These are phyloP conservation scores for Pyricularia pennisetigena DNA, from an alignment of 2,329 filamentous ascomycete species.

Conservation along the genomic window DNA sequence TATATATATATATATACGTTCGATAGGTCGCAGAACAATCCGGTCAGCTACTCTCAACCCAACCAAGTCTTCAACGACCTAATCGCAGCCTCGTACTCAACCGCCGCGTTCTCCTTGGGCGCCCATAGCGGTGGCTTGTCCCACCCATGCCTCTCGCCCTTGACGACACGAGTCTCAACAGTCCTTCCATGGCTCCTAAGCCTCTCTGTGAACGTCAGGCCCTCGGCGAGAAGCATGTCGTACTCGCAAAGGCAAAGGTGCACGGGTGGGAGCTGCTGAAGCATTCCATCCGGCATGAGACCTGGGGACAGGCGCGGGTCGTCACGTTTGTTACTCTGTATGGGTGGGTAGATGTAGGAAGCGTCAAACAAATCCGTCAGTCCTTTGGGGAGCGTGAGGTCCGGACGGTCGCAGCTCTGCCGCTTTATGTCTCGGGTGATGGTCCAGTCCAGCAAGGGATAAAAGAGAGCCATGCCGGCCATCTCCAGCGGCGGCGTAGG, in stretches of 20 bases:
- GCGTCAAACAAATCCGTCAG: slow-evolving; percentile 55
- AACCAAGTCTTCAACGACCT: slow-evolving; percentile 29
- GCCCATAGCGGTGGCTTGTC: slow-evolving; percentile 34
- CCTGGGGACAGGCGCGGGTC: slow-evolving; percentile 47
- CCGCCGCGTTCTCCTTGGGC: slow-evolving; percentile 30
- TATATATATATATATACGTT: not conserved
- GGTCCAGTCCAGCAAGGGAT: slow-evolving; percentile 54
- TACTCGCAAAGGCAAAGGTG: slow-evolving; percentile 18
- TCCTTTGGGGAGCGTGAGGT: slow-evolving; percentile 45
- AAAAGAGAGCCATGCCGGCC: slow-evolving; percentile 46
- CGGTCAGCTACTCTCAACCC: not conserved
- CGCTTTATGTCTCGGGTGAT: slow-evolving; percentile 45
- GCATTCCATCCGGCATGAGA: slow-evolving; percentile 16
- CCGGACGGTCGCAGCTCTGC: slow-evolving; percentile 40
- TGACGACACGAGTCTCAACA: slow-evolving; percentile 30
- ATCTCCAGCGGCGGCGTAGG: slow-evolving; percentile 33
- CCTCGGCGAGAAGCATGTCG: slow-evolving; percentile 21
- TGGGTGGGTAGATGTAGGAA: slow-evolving; percentile 46
- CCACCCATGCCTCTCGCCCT: slow-evolving; percentile 37
- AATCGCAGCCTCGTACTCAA: slow-evolving; percentile 35
- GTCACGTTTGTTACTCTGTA: slow-evolving; percentile 30
- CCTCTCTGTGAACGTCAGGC: slow-evolving; percentile 9
- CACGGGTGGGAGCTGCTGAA: slow-evolving; percentile 14
- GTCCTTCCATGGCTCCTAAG: slow-evolving; percentile 16
- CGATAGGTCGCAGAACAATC: not conserved